Base-by-base conservation (phyloP, 352 stramenopile species). In the Globisporangium uncinulatum region DNA sequence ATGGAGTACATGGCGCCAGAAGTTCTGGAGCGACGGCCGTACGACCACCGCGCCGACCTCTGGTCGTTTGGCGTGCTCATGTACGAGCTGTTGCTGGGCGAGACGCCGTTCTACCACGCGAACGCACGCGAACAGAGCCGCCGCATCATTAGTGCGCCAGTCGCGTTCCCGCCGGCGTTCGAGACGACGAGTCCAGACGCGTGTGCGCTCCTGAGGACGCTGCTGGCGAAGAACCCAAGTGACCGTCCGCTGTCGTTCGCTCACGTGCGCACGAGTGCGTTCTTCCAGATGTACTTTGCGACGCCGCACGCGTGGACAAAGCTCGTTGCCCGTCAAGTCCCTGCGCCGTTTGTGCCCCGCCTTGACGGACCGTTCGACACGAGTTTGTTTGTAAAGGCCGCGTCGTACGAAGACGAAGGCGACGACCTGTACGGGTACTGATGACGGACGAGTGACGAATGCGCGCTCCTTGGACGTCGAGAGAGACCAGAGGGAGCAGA, bases 81-180 rank as follows among this genome's bases (percentile, higher is more conserved):
- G 70, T 96, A 95, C 66, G 88, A 97, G 63, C 54, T 97, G 39
- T 55, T 94, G 49, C 61, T 90, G 1, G 89, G 89, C 5, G 73
- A 73, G 29, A 94, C 89, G 19, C 88, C 88, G 21, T 97, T 97
- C 55, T 93, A 88, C 66, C 79, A 91, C 50, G 69, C 77, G n/a
- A 97, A 96, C 49, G 60, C 74, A 11, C 84, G 83, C 45, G 76
- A 91, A 46, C 71, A 91, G 7, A 87, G 89, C 48, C 73, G 86
- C 19, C 61, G 73, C 55, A 95, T 97, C 56, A 79, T 83, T 3
- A 66, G 61, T 3, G 78, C 85, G 10, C 63, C 69, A 2, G 72
- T 97, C 13, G 54, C 52, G 41, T 95, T 96, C 54, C 81, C 80
- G 0, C 73, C 76, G 32, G 73, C 76, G 17, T 89, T 90, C 51